Base-by-base conservation (phyloP, 257 asterid species). In the Solanum tacnaense region DNA sequence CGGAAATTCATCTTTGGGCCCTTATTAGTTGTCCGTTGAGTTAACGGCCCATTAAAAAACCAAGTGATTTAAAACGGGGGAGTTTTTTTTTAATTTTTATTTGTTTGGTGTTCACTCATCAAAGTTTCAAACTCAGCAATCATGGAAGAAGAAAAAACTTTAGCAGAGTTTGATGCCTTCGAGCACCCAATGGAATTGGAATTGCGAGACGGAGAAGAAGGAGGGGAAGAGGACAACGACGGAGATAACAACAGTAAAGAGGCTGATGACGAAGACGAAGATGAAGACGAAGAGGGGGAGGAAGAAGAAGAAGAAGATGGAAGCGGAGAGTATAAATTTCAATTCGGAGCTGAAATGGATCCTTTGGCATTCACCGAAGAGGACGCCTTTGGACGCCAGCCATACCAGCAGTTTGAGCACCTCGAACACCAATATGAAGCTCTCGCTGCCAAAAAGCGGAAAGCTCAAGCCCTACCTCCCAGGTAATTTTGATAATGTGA, bases 391-490 rank as follows among this genome's bases (percentile, higher is more conserved):
- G 96, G 97, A 7, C 88, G 92, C 87, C 96, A 92, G 89, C 96
- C 94, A 84, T 96, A 96, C 39, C 91, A 96, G 89, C 95, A 94
- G 68, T 94, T 96, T 70, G 95, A 95, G 93, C 93, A 86, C 84
- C 91, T 95, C 9, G 90, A 93, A 85, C 90, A 93, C 41, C 93
- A 94, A 31, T 92, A 94, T 72, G 95, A 94, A 92, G 92, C 90
- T 6, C 86, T 95, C 91, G 94, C 96, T 27, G 95, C 96, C 62
- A 93, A 91, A 92, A 94, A 92, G 86, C 96, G 96, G 86, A 90
- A 92, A 39, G 92, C 94, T 81, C 84, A 87, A 27, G 91, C 93
- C 73, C 88, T 89, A 85, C 71, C 87, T 65, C 39, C 87, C 67
- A 87, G 84, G 89, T 87, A 90, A 29, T 73, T 81, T 76, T 7